Evolutionary conservation across 768 basidiomycete genomes (phyloP).

Genomic region (Pleurotus sapidus): DNA sequence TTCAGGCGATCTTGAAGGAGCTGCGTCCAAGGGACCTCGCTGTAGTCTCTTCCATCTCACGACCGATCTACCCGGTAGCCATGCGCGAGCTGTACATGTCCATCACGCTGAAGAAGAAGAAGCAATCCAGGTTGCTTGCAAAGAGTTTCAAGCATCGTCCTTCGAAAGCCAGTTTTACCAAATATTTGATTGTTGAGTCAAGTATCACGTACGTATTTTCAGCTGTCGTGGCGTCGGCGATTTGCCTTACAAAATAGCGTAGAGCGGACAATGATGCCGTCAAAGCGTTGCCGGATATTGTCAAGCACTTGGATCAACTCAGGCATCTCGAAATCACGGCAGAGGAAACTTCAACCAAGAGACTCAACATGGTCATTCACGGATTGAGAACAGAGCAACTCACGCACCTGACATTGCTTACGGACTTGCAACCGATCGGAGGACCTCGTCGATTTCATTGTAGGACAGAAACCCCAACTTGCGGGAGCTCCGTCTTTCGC

Average conservation of each 20-base stretch:
- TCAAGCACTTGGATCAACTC: neutral
- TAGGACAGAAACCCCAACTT: neutral
- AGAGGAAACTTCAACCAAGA: neutral
- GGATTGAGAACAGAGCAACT: neutral
- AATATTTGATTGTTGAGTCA: neutral
- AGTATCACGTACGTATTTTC: too few relatives aligned
- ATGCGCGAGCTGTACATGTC: neutral
- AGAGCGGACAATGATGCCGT: neutral
- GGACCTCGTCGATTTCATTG: neutral
- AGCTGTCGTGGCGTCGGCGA: too few relatives aligned
- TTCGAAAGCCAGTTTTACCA: neutral
- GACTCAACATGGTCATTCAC: neutral
- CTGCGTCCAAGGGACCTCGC: neutral
- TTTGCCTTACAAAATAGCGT: too few relatives aligned
- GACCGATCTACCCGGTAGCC: neutral
- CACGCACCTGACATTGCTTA: neutral
- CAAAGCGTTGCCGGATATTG: neutral
- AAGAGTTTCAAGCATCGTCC: neutral
- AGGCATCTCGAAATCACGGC: neutral
- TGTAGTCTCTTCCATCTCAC: neutral
- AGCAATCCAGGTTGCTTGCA: neutral
- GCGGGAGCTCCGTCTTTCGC: neutral
- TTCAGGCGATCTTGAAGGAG: neutral
- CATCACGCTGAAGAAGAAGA: neutral
- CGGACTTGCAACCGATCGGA: neutral